These are phyloP conservation scores for Akanthomyces dipterigenus DNA, from an alignment of 2,329 filamentous ascomycete species.

Conservation along the genomic window DNA sequence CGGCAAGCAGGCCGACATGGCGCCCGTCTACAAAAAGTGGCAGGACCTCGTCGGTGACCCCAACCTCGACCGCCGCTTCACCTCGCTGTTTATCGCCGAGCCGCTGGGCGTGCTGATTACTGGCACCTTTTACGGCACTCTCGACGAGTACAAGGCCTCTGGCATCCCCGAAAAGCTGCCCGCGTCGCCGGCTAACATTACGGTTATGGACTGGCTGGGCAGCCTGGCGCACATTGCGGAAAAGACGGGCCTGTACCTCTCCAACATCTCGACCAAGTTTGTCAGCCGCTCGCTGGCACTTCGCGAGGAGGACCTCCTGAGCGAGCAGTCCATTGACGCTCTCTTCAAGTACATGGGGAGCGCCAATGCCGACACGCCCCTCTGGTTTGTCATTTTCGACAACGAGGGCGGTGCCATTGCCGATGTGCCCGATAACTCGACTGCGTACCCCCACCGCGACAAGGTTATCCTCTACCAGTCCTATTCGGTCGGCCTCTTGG, in stretches of 20 bases:
- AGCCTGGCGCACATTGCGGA: constrained; percentile 48
- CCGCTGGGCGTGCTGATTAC: constrained; percentile 49
- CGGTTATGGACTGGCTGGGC: constrained; percentile 57
- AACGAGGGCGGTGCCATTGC: constrained; percentile 53
- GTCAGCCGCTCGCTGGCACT: constrained; percentile 53
- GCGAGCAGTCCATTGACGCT: constrained; percentile 35
- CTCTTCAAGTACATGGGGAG: constrained; percentile 49
- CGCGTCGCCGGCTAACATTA: constrained; percentile 33
- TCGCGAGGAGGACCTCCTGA: constrained; percentile 39
- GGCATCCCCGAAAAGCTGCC: constrained; percentile 45
- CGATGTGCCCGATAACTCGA: constrained; percentile 48
- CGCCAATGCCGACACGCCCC: constrained; percentile 40
- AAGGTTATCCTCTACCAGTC: constrained; percentile 58
- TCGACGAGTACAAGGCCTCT: constrained; percentile 45
- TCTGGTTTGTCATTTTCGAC: constrained; percentile 60
- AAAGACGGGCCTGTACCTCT: constrained; percentile 39
- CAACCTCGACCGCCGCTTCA: constrained; percentile 50
- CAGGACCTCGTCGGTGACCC: constrained; percentile 49
- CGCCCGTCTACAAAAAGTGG: constrained; percentile 48
- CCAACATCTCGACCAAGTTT: constrained; percentile 43
- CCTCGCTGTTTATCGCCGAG: constrained; percentile 48
- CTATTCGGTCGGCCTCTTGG: constrained; percentile 47
- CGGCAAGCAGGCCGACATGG: constrained; percentile 40
- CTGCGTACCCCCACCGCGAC: constrained; percentile 58
- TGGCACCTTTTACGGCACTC: constrained; percentile 54